A percentile compares a stretch with the other conserved stretches of the same genome.
These are phyloP conservation scores for Lizonia empirigonia DNA, from an alignment of 2,329 filamentous ascomycete species.

Conservation along the genomic window DNA sequence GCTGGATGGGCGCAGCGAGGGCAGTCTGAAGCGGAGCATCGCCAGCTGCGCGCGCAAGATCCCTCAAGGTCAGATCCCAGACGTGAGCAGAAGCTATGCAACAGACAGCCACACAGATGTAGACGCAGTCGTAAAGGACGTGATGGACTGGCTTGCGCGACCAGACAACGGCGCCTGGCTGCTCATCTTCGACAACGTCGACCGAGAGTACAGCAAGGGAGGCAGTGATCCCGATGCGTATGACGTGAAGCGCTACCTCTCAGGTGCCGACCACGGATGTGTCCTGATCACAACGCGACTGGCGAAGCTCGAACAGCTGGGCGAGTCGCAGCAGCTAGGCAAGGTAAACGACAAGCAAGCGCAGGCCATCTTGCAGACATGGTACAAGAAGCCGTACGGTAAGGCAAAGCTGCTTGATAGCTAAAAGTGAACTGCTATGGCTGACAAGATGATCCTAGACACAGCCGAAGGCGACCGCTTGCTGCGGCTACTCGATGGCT, in stretches of 20 bases:
- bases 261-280: conserved; percentile 21
- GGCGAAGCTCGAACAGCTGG: conserved; percentile 16
- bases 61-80: conserved; percentile 20
- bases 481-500: conserved; percentile 24
- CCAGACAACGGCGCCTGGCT: conserved; percentile 22
- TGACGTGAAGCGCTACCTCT: conserved; percentile 19
- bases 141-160: conserved; percentile 24
- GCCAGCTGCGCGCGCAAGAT: conserved; percentile 24
- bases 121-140: conserved; percentile 26
- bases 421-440: neutral
- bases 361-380: conserved; percentile 25
- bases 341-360: conserved; percentile 20
- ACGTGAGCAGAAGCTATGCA: conserved; percentile 22
- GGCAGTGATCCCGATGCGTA: conserved; percentile 14
- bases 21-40: conserved; percentile 28
- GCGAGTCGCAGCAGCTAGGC: conserved; percentile 16
- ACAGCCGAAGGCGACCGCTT: conserved; percentile 13
- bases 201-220: conserved; percentile 11
- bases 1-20: conserved; percentile 28
- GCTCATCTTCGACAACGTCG: conserved; percentile 27
- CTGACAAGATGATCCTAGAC: conserved; percentile 20
- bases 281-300: conserved; percentile 26
- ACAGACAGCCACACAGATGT: conserved; percentile 13
- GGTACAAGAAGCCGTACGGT: conserved; percentile 21
- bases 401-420: conserved; percentile 3